Conservation (phyloP, 257 asterid species). For the Primulina eburnea region DNA sequence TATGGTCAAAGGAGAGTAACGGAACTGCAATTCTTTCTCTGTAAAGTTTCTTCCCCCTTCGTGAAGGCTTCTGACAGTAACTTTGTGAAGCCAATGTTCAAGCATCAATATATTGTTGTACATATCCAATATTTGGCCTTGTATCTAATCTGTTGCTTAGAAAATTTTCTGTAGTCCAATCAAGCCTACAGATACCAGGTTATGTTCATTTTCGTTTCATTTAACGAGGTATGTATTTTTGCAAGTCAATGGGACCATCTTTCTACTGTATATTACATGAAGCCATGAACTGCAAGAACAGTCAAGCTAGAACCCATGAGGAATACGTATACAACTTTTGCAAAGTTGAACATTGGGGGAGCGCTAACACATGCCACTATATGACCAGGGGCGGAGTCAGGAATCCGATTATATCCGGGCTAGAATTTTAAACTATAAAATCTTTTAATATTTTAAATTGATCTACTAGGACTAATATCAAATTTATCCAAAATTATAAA, state of each 20-base stretch:
- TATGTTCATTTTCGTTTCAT: background rate
- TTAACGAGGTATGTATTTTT: no score
- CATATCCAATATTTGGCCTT: background rate
- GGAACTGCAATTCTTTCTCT: slow-evolving; percentile 1
- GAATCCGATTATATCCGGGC: no score
- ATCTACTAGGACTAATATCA: no score
- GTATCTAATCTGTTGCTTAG: background rate
- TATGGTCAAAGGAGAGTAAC: slow-evolving; percentile 60
- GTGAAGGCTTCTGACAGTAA: background rate
- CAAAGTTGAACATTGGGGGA: no score
- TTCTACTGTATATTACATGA: background rate
- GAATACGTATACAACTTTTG: background rate
- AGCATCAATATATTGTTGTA: background rate
- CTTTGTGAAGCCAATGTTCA: background rate
- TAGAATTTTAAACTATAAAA: no score
- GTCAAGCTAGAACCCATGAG: background rate
- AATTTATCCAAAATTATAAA: no score
- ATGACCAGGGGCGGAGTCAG: no score
- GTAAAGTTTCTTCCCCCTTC: background rate
- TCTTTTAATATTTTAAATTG: no score
- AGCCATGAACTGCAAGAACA: background rate
- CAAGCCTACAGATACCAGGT: background rate
- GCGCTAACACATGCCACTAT: no score
- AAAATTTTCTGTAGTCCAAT: background rate
- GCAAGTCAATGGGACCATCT: background rate